Percentiles rank a stretch among this genome's conserved stretches.
phyloP scores from a whole-genome alignment of 2,329 filamentous ascomycete species.

The Xylariaceae sp. region DNA sequence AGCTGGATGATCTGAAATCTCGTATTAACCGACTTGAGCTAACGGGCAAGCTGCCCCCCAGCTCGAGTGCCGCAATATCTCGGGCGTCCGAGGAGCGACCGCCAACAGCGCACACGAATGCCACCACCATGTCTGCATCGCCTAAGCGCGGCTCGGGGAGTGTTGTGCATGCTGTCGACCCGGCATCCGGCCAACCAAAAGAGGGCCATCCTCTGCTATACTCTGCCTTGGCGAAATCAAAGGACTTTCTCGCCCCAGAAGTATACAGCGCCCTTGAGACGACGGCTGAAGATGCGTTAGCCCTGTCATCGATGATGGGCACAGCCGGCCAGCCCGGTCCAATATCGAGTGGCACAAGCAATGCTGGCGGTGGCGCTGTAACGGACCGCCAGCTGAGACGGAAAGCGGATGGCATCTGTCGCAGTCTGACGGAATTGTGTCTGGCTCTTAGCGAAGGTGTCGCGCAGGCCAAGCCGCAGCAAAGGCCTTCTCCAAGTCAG shows the following conservation, averaged over 20 bases:
- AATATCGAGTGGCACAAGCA: constrained; percentile 59
- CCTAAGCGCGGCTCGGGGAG: constrained; percentile 63
- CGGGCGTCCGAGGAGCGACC: constrained; percentile 72
- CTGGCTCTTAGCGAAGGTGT: constrained; percentile 67
- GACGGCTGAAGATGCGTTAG: constrained; percentile 72
- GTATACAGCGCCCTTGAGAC: constrained; percentile 75
- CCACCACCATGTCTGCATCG: constrained; percentile 84
- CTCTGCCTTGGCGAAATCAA: constrained; percentile 73
- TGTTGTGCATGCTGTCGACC: constrained; percentile 35
- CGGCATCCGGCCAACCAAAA: constrained; percentile 36
- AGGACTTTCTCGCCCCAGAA: constrained; percentile 57
- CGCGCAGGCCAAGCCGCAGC: constrained; percentile 27
- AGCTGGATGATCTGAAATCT: constrained; percentile 90
- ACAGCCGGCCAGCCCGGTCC: constrained; percentile 60
- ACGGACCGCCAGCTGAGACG: constrained; percentile 80
- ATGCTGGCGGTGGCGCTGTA: constrained; percentile 45
- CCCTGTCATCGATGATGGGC: constrained; percentile 71
- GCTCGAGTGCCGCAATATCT: constrained; percentile 72
- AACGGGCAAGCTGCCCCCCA: constrained; percentile 78
- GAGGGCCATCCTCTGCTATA: constrained; percentile 72
- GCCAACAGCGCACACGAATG: constrained; percentile 74
- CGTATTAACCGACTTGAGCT: constrained; percentile 84
- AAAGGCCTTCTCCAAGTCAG: constrained; percentile 17
- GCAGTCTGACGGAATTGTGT: constrained; percentile 86
- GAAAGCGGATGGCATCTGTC: constrained; percentile 88